Evolutionary conservation across 1,284 basidiomycete species (phyloP), one percentile per base, ranked within the genome.

Genomic region (Leccinum pachyderme): DNA sequence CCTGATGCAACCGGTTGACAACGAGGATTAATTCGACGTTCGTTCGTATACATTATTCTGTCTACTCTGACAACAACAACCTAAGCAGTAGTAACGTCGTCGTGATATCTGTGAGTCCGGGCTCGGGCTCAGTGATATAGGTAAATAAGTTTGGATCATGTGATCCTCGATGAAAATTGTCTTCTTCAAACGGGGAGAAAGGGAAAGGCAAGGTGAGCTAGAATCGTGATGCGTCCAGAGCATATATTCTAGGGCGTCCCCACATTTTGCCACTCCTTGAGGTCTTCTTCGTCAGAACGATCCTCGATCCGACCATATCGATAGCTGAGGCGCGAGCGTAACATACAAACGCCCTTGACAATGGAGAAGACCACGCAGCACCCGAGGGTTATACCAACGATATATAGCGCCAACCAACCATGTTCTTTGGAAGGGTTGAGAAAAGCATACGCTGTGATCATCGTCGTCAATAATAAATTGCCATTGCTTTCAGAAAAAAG

Each of bases 341-440:
- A 47, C 1, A 67, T 8, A 15, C 74, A 72, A 4, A 73, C 6
- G 1, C 67, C 71, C 15, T 73, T 72, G 11, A 76, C 75, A 53
- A 81, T 31, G 4, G 59, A 44, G 58, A 86, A 85, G 8, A 83
- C 59, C 44, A 85, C 53, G 41, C 69, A 66, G 39, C 76, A 77
- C 1, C 72, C 83, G 1, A 75, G 60, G 0, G 65, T 72, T 37
- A 86, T 84, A 7, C 81, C 83, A 44, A 81, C 25, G 55, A 86
- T 81, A 64, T 86, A 82, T 0, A 60, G 79, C 0, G 76, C 79
- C 52, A 82, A 66, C 35, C 64, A 54, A 12, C 55, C 68, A 25
- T 66, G 63, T 47, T 75, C 60, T n/a, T 57, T 61, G 15, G 53
- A 9, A 0, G 79, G 78, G 55, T 81, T 60, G 15, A 82, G 72